These are phyloP conservation scores for Aspergillus hancockii DNA, from an alignment of 495 filamentous ascomycete species.

Conservation along the genomic window DNA sequence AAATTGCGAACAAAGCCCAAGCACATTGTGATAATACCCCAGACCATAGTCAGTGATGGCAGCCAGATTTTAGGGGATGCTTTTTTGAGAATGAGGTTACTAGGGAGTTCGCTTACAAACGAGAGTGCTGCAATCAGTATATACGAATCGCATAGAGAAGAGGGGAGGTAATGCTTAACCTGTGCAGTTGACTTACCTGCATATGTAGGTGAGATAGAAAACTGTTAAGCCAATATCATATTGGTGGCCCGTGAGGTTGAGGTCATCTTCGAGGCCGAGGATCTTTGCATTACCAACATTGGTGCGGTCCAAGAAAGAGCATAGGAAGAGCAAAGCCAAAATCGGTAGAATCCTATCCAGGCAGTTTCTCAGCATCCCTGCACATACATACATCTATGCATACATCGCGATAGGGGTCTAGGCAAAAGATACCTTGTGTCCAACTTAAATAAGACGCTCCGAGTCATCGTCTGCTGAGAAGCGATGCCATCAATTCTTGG, in stretches of 20 bases:
- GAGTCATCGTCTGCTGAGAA: conserved; percentile 28
- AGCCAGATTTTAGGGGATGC: conserved; percentile 63
- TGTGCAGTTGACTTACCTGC: conserved; percentile 27
- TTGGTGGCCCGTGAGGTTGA: conserved; percentile 59
- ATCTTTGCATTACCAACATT: conserved; percentile 68
- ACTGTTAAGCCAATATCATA: conserved; percentile 63
- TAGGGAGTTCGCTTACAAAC: conserved; percentile 40
- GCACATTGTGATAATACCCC: conserved; percentile 59
- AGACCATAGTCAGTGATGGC: conserved; percentile 62
- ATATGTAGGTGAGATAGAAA: conserved; percentile 68
- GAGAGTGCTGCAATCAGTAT: neutral
- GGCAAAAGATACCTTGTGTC: conserved; percentile 47
- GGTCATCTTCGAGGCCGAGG: conserved; percentile 55
- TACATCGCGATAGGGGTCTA: too few species aligned
- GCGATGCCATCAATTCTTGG: conserved; percentile 11
- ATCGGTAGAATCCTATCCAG: conserved; percentile 57
- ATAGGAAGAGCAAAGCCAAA: conserved; percentile 56
- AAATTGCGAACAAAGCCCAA: conserved; percentile 51
- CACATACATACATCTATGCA: too few species aligned
- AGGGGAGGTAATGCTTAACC: neutral
- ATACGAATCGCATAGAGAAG: neutral
- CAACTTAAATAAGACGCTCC: conserved; percentile 52
- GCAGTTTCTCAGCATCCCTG: neutral
- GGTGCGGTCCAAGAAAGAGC: conserved; percentile 54
- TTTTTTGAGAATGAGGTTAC: conserved; percentile 46